Conservation (phyloP, 192 early-diverging fungal species). For the Umbelopsis ramanniana region DNA sequence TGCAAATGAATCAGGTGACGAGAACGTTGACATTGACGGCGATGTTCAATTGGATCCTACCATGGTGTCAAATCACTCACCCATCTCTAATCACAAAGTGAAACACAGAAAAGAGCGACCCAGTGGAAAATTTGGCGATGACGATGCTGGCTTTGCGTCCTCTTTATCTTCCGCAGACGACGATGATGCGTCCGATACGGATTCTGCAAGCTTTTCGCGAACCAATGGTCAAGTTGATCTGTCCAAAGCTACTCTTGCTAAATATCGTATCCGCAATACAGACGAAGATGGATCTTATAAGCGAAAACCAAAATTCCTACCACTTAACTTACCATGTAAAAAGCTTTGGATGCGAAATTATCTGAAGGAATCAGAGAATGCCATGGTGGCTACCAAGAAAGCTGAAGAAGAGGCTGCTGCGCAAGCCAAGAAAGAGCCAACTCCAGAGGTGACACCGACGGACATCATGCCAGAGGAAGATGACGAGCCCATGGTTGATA, state of each 20-base stretch:
- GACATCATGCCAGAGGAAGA: background rate
- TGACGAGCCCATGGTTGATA: background rate
- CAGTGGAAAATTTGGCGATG: background rate
- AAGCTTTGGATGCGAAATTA: conserved; percentile 19
- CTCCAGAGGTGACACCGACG: background rate
- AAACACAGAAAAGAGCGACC: background rate
- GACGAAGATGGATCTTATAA: background rate
- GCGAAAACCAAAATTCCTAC: background rate
- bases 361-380: background rate
- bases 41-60: background rate
- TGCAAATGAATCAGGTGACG: conserved; percentile 20
- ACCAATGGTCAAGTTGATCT: background rate
- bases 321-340: conserved; percentile 23
- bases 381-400: background rate
- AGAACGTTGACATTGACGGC: conserved; percentile 17
- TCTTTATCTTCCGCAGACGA: background rate
- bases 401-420: background rate
- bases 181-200: background rate
- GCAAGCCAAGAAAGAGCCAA: background rate
- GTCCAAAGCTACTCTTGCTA: background rate
- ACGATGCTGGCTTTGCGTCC: background rate
- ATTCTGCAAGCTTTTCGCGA: background rate
- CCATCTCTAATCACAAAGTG: background rate
- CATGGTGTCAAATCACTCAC: background rate
- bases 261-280: background rate